Percentiles rank a stretch among this genome's conserved stretches.
Conservation (phyloP, 352 stramenopile genomes). For the Elongisporangium senticosum region DNA sequence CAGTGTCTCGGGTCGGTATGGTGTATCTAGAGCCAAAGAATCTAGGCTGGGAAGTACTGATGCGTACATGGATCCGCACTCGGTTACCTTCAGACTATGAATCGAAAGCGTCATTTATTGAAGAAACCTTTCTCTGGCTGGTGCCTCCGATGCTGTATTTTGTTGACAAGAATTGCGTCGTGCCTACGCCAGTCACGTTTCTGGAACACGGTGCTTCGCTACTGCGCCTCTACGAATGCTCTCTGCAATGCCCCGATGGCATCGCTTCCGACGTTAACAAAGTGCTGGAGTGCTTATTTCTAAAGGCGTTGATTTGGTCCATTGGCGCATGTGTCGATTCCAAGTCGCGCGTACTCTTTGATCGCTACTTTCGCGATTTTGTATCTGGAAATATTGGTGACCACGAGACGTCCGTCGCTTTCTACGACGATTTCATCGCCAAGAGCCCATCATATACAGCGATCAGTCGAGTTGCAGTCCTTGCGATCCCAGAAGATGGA, state of each 20-base stretch:
- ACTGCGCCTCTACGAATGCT: conserved; percentile 75
- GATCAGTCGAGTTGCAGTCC: conserved; percentile 16
- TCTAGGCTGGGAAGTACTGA: conserved; percentile 85
- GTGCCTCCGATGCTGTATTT: conserved; percentile 90
- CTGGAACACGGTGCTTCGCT: conserved; percentile 87
- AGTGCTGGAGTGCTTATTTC: conserved; percentile 81
- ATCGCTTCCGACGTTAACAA: conserved; percentile 61
- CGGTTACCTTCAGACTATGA: conserved; percentile 32
- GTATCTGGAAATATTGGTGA: conserved; percentile 31
- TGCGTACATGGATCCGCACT: conserved; percentile 83
- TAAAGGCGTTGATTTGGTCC: conserved; percentile 88
- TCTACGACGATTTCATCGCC: conserved; percentile 79
- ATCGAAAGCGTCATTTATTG: conserved; percentile 35
- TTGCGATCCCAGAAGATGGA: conserved; percentile 53
- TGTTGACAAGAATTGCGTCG: conserved; percentile 84
- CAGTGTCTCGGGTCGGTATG: conserved; percentile 91
- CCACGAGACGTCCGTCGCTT: conserved; percentile 29
- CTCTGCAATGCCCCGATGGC: conserved; percentile 52
- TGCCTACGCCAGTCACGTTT: conserved; percentile 85
- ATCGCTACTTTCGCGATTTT: conserved; percentile 79
- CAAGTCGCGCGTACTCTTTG: conserved; percentile 77
- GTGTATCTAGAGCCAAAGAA: conserved; percentile 91
- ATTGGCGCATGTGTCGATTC: conserved; percentile 90
- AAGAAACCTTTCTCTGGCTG: conserved; percentile 86
- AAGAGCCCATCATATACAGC: conserved; percentile 80